Percentiles rank a stretch among this genome's conserved stretches.
These are phyloP conservation scores for Gremmenia infestans DNA, from an alignment of 2,329 filamentous ascomycete species.

Conservation along the genomic window DNA sequence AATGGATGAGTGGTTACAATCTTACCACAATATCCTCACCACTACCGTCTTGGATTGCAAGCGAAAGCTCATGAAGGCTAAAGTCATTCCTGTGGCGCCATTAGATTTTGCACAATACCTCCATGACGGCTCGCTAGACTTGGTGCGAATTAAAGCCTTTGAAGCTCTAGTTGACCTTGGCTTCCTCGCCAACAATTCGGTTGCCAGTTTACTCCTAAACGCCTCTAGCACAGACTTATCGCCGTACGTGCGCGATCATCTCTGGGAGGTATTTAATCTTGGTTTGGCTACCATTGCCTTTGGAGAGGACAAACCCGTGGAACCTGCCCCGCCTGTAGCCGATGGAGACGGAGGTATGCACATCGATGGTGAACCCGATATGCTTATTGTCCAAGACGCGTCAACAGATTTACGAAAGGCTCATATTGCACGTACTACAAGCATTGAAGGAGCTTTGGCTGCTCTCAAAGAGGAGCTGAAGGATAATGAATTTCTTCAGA, in stretches of 20 bases:
- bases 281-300: constrained; percentile 61
- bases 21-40: constrained; percentile 64
- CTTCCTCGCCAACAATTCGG: constrained; percentile 48
- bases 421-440: constrained; percentile 43
- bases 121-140: constrained; percentile 57
- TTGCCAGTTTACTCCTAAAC: constrained; percentile 53
- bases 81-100: constrained; percentile 50
- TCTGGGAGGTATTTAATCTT: constrained; percentile 54
- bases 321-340: constrained; percentile 18
- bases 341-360: constrained; percentile 15
- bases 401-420: constrained; percentile 42
- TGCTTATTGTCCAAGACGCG: constrained; percentile 41
- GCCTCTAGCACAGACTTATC: constrained; percentile 58
- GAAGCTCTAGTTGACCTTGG: constrained; percentile 61
- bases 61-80: constrained; percentile 57
- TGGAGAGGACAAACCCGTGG: constrained; percentile 44
- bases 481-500: constrained; percentile 40
- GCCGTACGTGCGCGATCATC: constrained; percentile 54
- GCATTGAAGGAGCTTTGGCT: constrained; percentile 41
- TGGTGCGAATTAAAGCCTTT: constrained; percentile 61
- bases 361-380: constrained; percentile 27
- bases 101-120: constrained; percentile 59
- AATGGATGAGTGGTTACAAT: constrained; percentile 64
- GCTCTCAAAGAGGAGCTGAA: constrained; percentile 45
- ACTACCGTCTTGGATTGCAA: constrained; percentile 58